Percentiles rank a stretch among this genome's conserved stretches.
Conservation (phyloP, 1,139 yeast species). For the Pichia sp. region DNA sequence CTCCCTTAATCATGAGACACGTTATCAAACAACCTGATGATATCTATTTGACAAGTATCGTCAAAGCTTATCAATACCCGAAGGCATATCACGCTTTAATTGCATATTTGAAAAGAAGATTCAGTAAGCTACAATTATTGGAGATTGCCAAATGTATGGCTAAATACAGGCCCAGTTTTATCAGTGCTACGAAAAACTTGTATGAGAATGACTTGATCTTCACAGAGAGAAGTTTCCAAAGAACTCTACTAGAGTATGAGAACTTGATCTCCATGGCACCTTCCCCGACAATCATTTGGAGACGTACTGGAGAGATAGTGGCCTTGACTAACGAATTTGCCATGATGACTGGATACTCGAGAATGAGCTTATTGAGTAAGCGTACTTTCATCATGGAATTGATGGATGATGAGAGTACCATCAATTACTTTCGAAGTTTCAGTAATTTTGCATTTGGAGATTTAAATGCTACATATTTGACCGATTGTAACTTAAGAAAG, state of each 20-base stretch:
- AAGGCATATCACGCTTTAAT: conserved; percentile 59
- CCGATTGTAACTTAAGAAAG: conserved; percentile 39
- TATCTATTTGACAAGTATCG: conserved; percentile 44
- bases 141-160: conserved; percentile 60
- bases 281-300: conserved; percentile 70
- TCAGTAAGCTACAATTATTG: conserved; percentile 44
- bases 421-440: conserved; percentile 81
- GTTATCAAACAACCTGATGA: conserved; percentile 59
- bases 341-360: conserved; percentile 50
- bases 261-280: conserved; percentile 47
- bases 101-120: conserved; percentile 46
- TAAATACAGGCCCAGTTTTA: conserved; percentile 64
- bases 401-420: conserved; percentile 80
- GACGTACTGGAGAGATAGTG: conserved; percentile 71
- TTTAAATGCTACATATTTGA: conserved; percentile 49
- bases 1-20: conserved; percentile 55
- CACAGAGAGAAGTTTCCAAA: conserved; percentile 62
- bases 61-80: conserved; percentile 59
- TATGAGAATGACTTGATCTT: conserved; percentile 60
- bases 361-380: conserved; percentile 41
- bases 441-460: conserved; percentile 88
- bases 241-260: conserved; percentile 63
- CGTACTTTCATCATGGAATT: conserved; percentile 65
- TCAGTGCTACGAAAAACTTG: conserved; percentile 61
- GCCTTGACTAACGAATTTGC: conserved; percentile 63